Percentiles rank a stretch among this genome's conserved stretches.
Evolutionary conservation across 2,329 filamentous ascomycete genomes (phyloP).

Genomic region (Beauveria australis): DNA sequence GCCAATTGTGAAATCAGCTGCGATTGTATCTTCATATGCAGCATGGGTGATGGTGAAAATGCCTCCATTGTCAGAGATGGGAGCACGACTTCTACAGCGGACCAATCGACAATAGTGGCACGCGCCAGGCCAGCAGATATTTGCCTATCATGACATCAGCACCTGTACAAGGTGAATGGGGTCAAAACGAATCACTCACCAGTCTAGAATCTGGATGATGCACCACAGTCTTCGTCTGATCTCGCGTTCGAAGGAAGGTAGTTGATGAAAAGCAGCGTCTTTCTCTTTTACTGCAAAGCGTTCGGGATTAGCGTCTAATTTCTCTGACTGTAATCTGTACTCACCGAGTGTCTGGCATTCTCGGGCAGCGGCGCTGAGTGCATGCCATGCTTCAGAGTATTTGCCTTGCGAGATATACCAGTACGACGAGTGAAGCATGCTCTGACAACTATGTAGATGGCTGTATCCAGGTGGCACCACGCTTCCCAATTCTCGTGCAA

Average conservation of each 20-base stretch:
- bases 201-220: conserved; percentile 30
- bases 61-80: conserved; percentile 13
- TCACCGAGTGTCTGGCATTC: conserved; percentile 27
- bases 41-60: conserved; percentile 11
- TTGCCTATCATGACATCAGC: conserved; percentile 22
- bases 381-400: conserved; percentile 30
- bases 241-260: conserved; percentile 28
- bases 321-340: background rate
- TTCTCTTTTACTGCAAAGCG: conserved; percentile 22
- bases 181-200: conserved; percentile 18
- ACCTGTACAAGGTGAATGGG: background rate
- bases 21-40: conserved; percentile 29
- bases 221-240: conserved; percentile 30
- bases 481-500: conserved; percentile 25
- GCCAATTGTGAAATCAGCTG: conserved; percentile 21
- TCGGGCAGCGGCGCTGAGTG: conserved; percentile 25
- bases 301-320: no score
- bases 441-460: conserved; percentile 26
- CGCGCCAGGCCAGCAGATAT: conserved; percentile 24
- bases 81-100: conserved; percentile 10
- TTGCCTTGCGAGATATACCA: conserved; percentile 29
- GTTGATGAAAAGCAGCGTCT: conserved; percentile 18
- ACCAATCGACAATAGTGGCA: conserved; percentile 12
- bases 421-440: conserved; percentile 28
- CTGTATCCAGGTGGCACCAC: conserved; percentile 25